These are phyloP conservation scores for Macaranga tanarius DNA, from an alignment of 441 rosid genomes.

Conservation along the genomic window DNA sequence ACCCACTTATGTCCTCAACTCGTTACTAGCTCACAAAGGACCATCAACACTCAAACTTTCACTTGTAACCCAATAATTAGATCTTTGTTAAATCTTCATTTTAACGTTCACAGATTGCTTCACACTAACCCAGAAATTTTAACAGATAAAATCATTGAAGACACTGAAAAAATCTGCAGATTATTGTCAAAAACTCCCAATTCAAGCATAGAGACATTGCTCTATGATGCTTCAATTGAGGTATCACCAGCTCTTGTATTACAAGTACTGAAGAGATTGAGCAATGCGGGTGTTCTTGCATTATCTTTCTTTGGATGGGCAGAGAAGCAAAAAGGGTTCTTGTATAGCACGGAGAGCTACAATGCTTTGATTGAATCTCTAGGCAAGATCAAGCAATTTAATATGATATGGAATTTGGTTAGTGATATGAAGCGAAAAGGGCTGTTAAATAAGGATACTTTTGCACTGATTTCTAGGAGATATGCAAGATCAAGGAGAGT, in stretches of 20 bases:
- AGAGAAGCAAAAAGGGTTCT: constrained; percentile 62
- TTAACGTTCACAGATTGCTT: constrained; percentile 20
- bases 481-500: constrained; percentile 69
- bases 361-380: constrained; percentile 69
- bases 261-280: constrained; percentile 64
- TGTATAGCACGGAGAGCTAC: constrained; percentile 58
- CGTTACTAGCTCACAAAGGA: background rate
- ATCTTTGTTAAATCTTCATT: constrained; percentile 7
- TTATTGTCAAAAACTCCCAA: constrained; percentile 36
- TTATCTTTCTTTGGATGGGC: constrained; percentile 75
- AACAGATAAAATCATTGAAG: constrained; percentile 29
- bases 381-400: constrained; percentile 84
- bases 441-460: constrained; percentile 65
- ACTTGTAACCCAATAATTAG: constrained; percentile 10
- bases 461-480: constrained; percentile 63
- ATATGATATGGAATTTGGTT: constrained; percentile 56
- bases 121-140: constrained; percentile 22
- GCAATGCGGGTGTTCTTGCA: constrained; percentile 73
- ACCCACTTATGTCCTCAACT: background rate
- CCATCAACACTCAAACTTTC: constrained; percentile 12
- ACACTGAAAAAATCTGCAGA: constrained; percentile 52
- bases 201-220: constrained; percentile 31
- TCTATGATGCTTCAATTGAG: constrained; percentile 41
- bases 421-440: constrained; percentile 62
- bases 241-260: constrained; percentile 48